Evolutionary conservation across 768 basidiomycete genomes (phyloP).

Genomic region (Rhizopogon salebrosus): DNA sequence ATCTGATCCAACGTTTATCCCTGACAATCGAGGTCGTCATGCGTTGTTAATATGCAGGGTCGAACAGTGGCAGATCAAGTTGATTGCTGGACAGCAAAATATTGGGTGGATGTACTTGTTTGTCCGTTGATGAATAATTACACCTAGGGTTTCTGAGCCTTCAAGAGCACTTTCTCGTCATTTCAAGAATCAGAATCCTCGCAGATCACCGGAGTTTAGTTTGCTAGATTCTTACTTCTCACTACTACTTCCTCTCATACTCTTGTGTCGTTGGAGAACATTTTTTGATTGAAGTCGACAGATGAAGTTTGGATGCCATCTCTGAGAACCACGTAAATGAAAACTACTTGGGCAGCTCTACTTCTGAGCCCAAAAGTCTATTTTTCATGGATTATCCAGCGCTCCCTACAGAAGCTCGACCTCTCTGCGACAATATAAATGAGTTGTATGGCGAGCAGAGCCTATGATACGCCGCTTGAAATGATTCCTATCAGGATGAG

Average conservation of each 20-base stretch:
- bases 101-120: not conserved
- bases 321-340: slow-evolving; percentile 17
- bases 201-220: not conserved
- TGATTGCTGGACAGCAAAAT: too few species aligned
- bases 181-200: not conserved
- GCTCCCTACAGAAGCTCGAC: slow-evolving; percentile 11
- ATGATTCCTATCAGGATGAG: slow-evolving; percentile 30
- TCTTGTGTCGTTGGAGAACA: slow-evolving; percentile 19
- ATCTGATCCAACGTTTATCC: too few species aligned
- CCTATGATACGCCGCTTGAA: slow-evolving; percentile 28
- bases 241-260: slow-evolving; percentile 16
- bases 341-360: slow-evolving; percentile 12
- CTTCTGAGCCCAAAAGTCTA: slow-evolving; percentile 14
- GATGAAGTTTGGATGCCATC: slow-evolving; percentile 3
- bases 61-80: too few species aligned
- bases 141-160: not conserved
- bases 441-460: slow-evolving; percentile 28
- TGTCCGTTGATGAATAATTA: not conserved
- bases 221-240: not conserved
- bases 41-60: too few species aligned
- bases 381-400: slow-evolving; percentile 10
- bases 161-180: not conserved
- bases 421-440: slow-evolving; percentile 30
- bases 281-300: slow-evolving; percentile 3
- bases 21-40: too few species aligned